Percentiles rank a stretch among this genome's conserved stretches.
phyloP scores from a whole-genome alignment of 805 yeast genomes.

The Yarrowia alimentaria region DNA sequence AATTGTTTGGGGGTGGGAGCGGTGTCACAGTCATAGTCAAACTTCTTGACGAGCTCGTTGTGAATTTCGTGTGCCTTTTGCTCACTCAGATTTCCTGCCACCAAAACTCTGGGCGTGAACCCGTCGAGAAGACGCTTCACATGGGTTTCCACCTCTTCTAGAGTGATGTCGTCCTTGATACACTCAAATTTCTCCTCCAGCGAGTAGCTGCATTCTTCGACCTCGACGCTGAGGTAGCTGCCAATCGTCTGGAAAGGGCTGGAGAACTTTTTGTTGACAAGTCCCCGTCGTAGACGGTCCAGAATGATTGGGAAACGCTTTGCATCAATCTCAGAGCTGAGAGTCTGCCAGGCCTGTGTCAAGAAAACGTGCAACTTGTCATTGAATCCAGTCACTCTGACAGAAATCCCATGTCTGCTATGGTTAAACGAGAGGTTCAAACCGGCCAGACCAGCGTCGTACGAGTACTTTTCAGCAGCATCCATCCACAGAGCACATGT shows the following conservation, averaged over 20 bases:
- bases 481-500: neutral
- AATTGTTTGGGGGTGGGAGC: neutral
- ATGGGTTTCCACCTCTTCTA: constrained; percentile 5
- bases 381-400: constrained; percentile 5
- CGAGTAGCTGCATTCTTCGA: constrained; percentile 31
- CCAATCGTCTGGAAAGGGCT: neutral
- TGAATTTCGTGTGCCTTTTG: constrained; percentile 3
- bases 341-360: neutral
- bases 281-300: neutral
- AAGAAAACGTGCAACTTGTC: constrained; percentile 2
- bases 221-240: neutral
- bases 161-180: constrained; percentile 46
- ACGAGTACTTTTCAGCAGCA: constrained; percentile 13
- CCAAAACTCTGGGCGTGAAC: neutral
- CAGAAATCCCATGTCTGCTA: neutral
- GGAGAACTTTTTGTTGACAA: neutral
- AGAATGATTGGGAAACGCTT: neutral
- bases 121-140: neutral
- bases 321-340: neutral
- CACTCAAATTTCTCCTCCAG: constrained; percentile 77
- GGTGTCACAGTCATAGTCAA: neutral
- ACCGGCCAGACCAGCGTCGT: neutral
- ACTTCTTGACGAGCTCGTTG: neutral
- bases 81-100: constrained; percentile 1
- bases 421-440: neutral